Percentiles rank a stretch among this genome's conserved stretches.
phyloP scores from a whole-genome alignment of 257 asterid species.

The Solanum chmielewskii region DNA sequence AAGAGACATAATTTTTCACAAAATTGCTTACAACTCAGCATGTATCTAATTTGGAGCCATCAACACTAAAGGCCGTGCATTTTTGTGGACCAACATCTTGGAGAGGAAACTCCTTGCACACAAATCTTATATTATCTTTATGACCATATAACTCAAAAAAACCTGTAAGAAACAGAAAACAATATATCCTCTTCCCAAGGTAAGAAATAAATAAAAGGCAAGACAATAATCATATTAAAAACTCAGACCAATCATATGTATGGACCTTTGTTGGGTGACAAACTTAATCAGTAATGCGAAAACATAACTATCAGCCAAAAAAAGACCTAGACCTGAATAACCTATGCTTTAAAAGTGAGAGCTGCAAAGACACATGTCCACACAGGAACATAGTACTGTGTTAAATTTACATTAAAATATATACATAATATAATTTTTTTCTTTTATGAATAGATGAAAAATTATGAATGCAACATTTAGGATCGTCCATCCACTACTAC shows the following conservation, averaged over 20 bases:
- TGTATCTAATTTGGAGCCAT: conserved; percentile 80
- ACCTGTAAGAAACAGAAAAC: conserved; percentile 26
- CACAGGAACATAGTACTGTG: not conserved
- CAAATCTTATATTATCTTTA: conserved; percentile 41
- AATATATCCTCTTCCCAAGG: not conserved
- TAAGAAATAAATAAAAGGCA: not conserved
- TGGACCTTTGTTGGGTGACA: not conserved
- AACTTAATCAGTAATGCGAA: not conserved
- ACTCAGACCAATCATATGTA: not conserved
- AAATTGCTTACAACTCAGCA: conserved; percentile 72
- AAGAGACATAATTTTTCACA: not conserved
- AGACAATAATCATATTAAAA: not conserved
- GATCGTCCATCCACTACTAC: not conserved
- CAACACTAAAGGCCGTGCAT: conserved; percentile 77
- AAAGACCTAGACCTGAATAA: not conserved
- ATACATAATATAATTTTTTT: not conserved
- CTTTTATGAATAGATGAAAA: not conserved
- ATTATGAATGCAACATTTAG: not conserved
- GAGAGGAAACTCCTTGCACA: conserved; percentile 50
- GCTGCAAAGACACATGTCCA: not conserved
- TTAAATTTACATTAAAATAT: not conserved
- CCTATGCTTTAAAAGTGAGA: not conserved
- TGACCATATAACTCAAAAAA: conserved; percentile 45
- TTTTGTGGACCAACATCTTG: conserved; percentile 62
- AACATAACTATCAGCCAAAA: not conserved